phyloP scores from a whole-genome alignment of 768 basidiomycete genomes.

The Paxillus involutus region DNA sequence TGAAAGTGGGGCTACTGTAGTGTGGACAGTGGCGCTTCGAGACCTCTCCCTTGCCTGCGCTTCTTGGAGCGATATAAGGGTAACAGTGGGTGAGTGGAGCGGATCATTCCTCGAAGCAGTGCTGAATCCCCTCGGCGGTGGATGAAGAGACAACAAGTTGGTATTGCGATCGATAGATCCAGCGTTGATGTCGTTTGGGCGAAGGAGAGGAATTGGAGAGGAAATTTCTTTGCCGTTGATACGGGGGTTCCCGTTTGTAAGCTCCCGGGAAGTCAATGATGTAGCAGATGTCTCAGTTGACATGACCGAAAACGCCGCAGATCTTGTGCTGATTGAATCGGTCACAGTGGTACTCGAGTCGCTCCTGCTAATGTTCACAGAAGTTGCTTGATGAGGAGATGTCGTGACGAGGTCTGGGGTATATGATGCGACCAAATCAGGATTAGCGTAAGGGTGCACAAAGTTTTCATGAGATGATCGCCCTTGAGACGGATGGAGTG shows the following conservation, averaged over 20 bases:
- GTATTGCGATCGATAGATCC: conserved; percentile 29
- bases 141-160: conserved; percentile 33
- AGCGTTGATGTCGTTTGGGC: conserved; percentile 23
- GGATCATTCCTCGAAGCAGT: conserved; percentile 53
- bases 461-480: conserved; percentile 33
- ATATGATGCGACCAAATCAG: conserved; percentile 53
- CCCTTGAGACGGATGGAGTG: conserved; percentile 34
- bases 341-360: conserved; percentile 56
- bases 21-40: conserved; percentile 47
- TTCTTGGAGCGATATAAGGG: conserved; percentile 76
- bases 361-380: conserved; percentile 40
- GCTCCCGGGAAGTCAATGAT: conserved; percentile 22
- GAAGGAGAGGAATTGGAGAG: conserved; percentile 47
- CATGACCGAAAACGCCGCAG: conserved; percentile 34
- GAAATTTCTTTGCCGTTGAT: conserved; percentile 56
- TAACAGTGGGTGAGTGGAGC: conserved; percentile 48
- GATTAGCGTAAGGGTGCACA: conserved; percentile 80
- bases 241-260: conserved; percentile 15
- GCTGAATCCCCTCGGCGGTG: conserved; percentile 30
- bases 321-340: conserved; percentile 40
- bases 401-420: conserved; percentile 29
- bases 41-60: conserved; percentile 67
- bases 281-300: conserved; percentile 33
- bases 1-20: conserved; percentile 24
- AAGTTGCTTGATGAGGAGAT: conserved; percentile 29